phyloP scores from a whole-genome alignment of 163 green algal genomes.

The Chlamydomonas reinhardtii region DNA sequence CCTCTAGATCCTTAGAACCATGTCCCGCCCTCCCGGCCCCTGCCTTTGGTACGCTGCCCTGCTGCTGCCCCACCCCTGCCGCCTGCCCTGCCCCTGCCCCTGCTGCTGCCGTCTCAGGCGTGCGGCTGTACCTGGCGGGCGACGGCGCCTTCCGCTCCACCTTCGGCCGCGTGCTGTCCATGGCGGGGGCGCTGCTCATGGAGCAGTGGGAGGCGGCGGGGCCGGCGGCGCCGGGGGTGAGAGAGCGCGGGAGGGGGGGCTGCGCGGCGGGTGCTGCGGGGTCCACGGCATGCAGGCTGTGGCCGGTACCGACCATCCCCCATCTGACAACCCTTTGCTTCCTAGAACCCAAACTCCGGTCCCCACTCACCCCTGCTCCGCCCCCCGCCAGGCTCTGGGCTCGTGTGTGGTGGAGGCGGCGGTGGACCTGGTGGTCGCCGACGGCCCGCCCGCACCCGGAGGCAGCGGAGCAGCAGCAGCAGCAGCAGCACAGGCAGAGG shows the following conservation, averaged over 20 bases:
- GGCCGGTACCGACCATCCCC: too few relatives aligned
- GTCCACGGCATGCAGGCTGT: not conserved
- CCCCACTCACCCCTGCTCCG: too few relatives aligned
- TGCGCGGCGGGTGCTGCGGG: not conserved
- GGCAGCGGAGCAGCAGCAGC: not conserved
- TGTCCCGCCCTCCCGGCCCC: too few relatives aligned
- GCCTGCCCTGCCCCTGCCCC: too few relatives aligned
- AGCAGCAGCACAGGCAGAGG: too few relatives aligned
- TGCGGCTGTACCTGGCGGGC: constrained; percentile 41
- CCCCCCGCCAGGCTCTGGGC: not conserved
- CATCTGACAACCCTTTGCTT: too few relatives aligned
- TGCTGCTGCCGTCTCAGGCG: not conserved
- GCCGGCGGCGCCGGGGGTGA: not conserved
- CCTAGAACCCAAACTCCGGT: too few relatives aligned
- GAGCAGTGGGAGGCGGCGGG: constrained; percentile 39
- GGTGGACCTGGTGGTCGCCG: constrained; percentile 22
- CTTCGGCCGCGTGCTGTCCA: constrained; percentile 41
- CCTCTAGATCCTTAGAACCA: too few relatives aligned
- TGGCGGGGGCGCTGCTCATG: constrained; percentile 30
- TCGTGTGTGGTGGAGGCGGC: constrained; percentile 24
- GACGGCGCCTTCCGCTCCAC: constrained; percentile 29
- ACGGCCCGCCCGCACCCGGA: not conserved
- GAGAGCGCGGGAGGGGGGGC: not conserved
- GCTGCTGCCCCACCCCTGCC: too few relatives aligned
- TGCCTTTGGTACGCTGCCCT: too few relatives aligned